Base-by-base conservation (phyloP, 225 moss, liverwort and hornwort species). In the Anthoceros angustus region DNA sequence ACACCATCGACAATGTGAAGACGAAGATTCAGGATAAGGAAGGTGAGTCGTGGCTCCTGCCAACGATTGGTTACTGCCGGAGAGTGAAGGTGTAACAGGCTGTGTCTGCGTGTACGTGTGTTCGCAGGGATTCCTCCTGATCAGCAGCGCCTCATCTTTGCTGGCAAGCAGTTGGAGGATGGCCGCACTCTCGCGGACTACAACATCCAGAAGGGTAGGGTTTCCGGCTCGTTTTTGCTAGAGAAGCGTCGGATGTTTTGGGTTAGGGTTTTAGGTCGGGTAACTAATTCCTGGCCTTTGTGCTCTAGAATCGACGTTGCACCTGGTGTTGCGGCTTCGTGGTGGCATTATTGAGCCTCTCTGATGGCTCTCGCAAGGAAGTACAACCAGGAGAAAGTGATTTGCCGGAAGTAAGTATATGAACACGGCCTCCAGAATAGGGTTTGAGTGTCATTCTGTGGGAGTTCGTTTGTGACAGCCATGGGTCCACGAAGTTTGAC, bases 331-430 rank as follows among this genome's bases (percentile, higher is more conserved):
- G 60, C 89, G 89, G 61, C 82, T 92, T 10, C 82, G 92, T 3
- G 89, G 89, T 40, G 92, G 89, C 2, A 92, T 92, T 25, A 92
- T 92, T 38, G 92, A 92, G 83, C 92, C 16, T 92, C 89, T 12
- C 72, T 89, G 62, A 92, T 89, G 89, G 85, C 92, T 42, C 75
- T 92, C 66, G 92, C 89, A 10, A 74, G 89, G 73, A 92, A 92
- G 79, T 92, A 82, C 63, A 92, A 89, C 66, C 92, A 92, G 71
- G 89, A 92, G 63, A 92, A 89, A 81, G 89, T 92, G 92, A 89
- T 92, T 55, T 92, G 92, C 81, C 79, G 86, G 75, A 92, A 92
- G 92, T 92, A 73, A 78, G 86, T 0, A 32, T 32, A 4, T 32
- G 2, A 4, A 32, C 32, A n/a, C n/a, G n/a, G n/a, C n/a, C n/a